These are phyloP conservation scores for Flaveria robusta DNA, from an alignment of 129 eudicot species.

Conservation along the genomic window DNA sequence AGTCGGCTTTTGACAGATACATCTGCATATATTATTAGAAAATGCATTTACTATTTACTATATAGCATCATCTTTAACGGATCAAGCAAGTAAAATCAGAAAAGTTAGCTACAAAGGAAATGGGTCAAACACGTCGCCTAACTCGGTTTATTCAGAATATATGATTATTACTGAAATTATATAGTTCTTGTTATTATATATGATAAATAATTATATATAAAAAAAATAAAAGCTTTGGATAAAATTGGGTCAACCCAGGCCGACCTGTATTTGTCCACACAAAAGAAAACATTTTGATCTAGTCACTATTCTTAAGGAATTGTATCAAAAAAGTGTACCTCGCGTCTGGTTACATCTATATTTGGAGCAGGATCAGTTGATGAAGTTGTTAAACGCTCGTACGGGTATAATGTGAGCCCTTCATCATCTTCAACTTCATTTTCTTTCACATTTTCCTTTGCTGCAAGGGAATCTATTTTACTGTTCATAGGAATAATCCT, in stretches of 20 bases:
- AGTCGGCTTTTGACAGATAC: slow-evolving; percentile 70
- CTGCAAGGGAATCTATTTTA: slow-evolving; percentile 40
- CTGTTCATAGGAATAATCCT: slow-evolving; percentile 51
- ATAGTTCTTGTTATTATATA: background rate
- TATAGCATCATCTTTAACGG: background rate
- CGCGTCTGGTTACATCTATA: slow-evolving; percentile 77
- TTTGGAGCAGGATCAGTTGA: slow-evolving; percentile 69
- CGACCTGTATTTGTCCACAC: too few relatives aligned
- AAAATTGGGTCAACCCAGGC: too few relatives aligned
- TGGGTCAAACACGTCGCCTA: background rate
- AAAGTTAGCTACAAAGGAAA: slow-evolving; percentile 8
- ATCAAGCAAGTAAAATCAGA: background rate
- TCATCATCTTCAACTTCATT: slow-evolving; percentile 74
- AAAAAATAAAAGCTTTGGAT: background rate
- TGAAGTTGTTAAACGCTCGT: slow-evolving; percentile 60
- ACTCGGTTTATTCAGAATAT: background rate
- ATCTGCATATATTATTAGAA: slow-evolving; percentile 43
- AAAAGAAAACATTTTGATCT: background rate
- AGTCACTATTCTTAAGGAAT: background rate
- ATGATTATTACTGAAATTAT: background rate
- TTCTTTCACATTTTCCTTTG: slow-evolving; percentile 64
- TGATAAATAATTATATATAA: background rate
- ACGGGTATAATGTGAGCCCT: slow-evolving; percentile 66
- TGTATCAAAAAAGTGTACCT: slow-evolving; percentile 45
- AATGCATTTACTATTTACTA: background rate